These are phyloP conservation scores for Sporobolomyces phaffii DNA, from an alignment of 768 basidiomycete genomes.

Conservation along the genomic window DNA sequence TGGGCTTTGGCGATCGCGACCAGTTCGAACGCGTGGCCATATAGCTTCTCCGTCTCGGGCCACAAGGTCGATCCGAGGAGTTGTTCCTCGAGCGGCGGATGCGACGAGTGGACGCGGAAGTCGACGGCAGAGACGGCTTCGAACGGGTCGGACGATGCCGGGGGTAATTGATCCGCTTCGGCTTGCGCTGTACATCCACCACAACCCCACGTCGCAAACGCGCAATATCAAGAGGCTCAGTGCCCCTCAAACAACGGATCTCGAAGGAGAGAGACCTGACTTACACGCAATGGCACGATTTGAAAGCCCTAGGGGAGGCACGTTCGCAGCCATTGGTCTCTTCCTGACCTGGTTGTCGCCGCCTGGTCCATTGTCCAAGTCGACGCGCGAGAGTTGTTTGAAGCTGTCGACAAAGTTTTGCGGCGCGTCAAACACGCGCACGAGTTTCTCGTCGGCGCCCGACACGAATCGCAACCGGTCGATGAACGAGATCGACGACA, in stretches of 20 bases:
- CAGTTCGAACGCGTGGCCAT: constrained; percentile 96
- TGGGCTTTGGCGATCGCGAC: constrained; percentile 73
- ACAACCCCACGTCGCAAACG: too few species aligned
- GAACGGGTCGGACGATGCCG: constrained; percentile 28
- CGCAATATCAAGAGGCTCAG: background rate
- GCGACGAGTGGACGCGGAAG: constrained; percentile 4
- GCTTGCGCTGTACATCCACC: constrained; percentile 15
- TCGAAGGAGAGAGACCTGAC: background rate
- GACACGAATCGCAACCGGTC: constrained; percentile 71
- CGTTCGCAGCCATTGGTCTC: constrained; percentile 72
- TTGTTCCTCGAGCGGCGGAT: constrained; percentile 76
- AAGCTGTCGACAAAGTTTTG: constrained; percentile 65
- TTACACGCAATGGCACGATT: constrained; percentile 68
- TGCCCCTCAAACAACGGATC: background rate
- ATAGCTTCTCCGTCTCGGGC: constrained; percentile 94
- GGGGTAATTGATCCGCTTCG: constrained; percentile 18
- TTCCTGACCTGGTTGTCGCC: constrained; percentile 49
- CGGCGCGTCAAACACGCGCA: constrained; percentile 87
- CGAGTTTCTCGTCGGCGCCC: constrained; percentile 93
- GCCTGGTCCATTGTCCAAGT: too few species aligned
- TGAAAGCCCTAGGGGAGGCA: constrained; percentile 87
- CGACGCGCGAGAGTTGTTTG: constrained; percentile 52
- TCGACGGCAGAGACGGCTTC: constrained; percentile 9
- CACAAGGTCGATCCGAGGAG: constrained; percentile 79
- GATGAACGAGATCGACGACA: constrained; percentile 72